phyloP scores from a whole-genome alignment of 2,329 filamentous ascomycete species.

The Furcasterigmium furcatum region DNA sequence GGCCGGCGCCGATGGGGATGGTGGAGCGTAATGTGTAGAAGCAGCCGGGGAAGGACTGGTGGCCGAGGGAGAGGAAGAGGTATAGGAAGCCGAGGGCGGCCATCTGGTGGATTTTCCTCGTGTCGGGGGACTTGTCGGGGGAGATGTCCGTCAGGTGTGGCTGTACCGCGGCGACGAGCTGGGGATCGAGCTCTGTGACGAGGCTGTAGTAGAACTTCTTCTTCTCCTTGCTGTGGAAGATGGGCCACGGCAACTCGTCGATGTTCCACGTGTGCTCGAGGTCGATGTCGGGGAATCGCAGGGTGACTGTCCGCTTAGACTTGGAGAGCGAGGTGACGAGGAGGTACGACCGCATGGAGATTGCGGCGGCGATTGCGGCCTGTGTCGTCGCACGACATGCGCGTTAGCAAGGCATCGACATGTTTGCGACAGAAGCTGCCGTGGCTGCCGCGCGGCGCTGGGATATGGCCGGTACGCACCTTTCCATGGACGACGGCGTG shows the following conservation, averaged over 20 bases:
- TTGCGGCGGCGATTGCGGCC: constrained; percentile 91
- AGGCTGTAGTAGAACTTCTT: constrained; percentile 95
- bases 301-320: constrained; percentile 79
- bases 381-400: constrained; percentile 32
- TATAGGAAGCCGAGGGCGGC: constrained; percentile 89
- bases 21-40: constrained; percentile 91
- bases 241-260: constrained; percentile 81
- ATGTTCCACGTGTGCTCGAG: constrained; percentile 93
- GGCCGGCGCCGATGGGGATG: constrained; percentile 85
- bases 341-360: constrained; percentile 93
- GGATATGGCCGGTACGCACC: too few species aligned
- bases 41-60: constrained; percentile 73
- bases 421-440: too few species aligned
- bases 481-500: constrained; percentile 98
- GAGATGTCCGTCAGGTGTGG: constrained; percentile 76
- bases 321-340: constrained; percentile 94
- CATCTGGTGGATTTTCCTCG: constrained; percentile 79
- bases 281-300: constrained; percentile 89
- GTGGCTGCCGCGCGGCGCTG: too few species aligned
- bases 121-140: constrained; percentile 58
- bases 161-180: constrained; percentile 76
- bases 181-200: constrained; percentile 77
- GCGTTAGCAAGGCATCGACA: too few species aligned
- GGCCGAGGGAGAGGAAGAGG: constrained; percentile 84
- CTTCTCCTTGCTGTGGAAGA: constrained; percentile 76